Percentiles rank a stretch among this genome's conserved stretches.
Evolutionary conservation across 108 stramenopile genomes (phyloP).

Genomic region (Craspedostauros australis): DNA sequence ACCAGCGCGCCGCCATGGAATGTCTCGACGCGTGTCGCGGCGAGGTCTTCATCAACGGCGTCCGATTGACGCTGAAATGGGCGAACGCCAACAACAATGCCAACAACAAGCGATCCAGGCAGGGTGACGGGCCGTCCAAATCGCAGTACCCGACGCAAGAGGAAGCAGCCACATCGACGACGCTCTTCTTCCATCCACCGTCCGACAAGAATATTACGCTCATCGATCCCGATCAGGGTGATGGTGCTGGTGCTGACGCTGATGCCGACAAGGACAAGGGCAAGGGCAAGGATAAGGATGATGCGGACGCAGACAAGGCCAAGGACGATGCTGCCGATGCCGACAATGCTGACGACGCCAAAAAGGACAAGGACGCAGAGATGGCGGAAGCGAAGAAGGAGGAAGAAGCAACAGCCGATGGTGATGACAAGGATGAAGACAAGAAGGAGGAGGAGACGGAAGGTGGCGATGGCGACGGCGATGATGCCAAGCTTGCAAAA

Average conservation of each 20-base stretch:
- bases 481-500: no score
- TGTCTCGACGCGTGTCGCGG: slow-evolving; percentile 56
- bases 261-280: no score
- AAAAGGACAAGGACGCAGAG: no score
- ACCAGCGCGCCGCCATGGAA: slow-evolving; percentile 52
- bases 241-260: no score
- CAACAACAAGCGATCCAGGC: not conserved
- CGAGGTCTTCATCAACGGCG: slow-evolving; percentile 32
- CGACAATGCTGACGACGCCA: no score
- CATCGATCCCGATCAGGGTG: no score
- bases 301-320: no score
- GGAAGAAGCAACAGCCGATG: not conserved
- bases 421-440: not conserved
- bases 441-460: slow-evolving; percentile 7
- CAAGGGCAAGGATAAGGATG: no score
- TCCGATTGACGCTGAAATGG: slow-evolving; percentile 71
- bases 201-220: no score
- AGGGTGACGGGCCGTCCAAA: slow-evolving; percentile 1
- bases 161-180: slow-evolving; percentile 68
- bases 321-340: no score
- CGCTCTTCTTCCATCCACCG: slow-evolving; percentile 67
- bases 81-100: slow-evolving; percentile 23
- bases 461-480: slow-evolving; percentile 2
- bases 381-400: slow-evolving; percentile 4
- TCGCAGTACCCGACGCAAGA: slow-evolving; percentile 60